Evolutionary conservation across 2,329 filamentous ascomycete genomes (phyloP), one percentile per base, ranked within the genome.

Genomic region (Aspergillus melleus): DNA sequence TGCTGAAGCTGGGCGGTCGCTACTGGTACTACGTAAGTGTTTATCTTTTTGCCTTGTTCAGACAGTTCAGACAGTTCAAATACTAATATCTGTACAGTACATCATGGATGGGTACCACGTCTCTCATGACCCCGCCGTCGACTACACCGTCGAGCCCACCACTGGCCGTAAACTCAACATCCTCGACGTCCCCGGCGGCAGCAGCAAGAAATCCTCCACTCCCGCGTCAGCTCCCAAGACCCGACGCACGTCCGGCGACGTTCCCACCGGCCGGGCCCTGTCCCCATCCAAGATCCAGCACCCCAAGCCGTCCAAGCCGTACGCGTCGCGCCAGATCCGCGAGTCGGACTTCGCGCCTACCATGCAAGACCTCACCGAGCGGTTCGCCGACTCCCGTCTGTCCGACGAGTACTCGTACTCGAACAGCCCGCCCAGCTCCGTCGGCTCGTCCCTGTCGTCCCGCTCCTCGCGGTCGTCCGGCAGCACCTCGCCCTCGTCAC

Each of bases 91-190:
- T 24, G 54, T 20, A 12, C 46, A 78, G 75, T 99, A 97, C 86
- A 97, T 98, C 88, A 95, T 98, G 79, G 95, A 99, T 78, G 95
- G 95, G 70, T 97, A 97, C 87, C 93, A 97, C 79, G 90, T 96
- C 77, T 93, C 93, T 63, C 94, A 98, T 85, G 95, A 98, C 82
- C 93, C 94, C 69, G 91, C 90, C 77, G 89, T 92, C 77, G 84
- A 90, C 73, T 94, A 90, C 75, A 96, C 91, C 74, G 89, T 90
- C 68, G 95, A 99, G 84, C 93, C 94, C 76, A 98, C 93, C 77
- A 98, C 95, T 59, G 92, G 93, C 81, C 94, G 95, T 78, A 92
- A 93, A 80, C 86, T 99, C 71, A 99, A 99, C 86, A 91, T 96
- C 80, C 91, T 99, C 78, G 93, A 98, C 78, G 91, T 96, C 63